These are phyloP conservation scores for Leucaena leucocephala DNA, from an alignment of 306 rosid genomes.

Conservation along the genomic window DNA sequence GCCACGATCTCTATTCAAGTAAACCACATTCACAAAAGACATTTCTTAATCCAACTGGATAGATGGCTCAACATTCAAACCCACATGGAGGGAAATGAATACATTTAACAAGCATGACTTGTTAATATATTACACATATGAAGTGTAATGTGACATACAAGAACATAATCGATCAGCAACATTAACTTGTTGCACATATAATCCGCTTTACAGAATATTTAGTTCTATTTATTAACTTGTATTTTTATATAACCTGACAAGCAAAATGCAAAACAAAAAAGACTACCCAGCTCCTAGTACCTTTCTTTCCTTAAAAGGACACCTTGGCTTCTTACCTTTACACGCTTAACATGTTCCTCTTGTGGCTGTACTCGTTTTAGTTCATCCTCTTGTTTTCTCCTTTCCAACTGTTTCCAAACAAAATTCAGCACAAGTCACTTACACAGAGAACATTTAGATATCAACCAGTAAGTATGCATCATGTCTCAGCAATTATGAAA, in stretches of 20 bases:
- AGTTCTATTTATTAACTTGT: not conserved
- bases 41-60: not conserved
- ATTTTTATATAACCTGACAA: not conserved
- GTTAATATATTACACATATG: not conserved
- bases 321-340: slow-evolving; percentile 65
- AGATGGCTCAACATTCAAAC: not conserved
- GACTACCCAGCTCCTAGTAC: slow-evolving; percentile 14
- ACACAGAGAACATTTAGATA: slow-evolving; percentile 20
- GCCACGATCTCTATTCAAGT: not conserved
- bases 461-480: slow-evolving; percentile 16
- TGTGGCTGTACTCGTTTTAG: slow-evolving; percentile 89
- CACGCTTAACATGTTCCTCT: slow-evolving; percentile 88
- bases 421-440: slow-evolving; percentile 31
- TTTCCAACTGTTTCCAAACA: slow-evolving; percentile 72
- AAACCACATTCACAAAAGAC: slow-evolving; percentile 17
- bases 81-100: slow-evolving; percentile 19
- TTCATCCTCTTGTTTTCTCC: slow-evolving; percentile 96
- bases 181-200: not conserved
- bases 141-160: slow-evolving; percentile 3
- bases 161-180: slow-evolving; percentile 5
- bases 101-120: slow-evolving; percentile 6
- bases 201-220: not conserved
- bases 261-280: slow-evolving; percentile 1
- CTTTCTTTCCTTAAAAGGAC: slow-evolving; percentile 19
- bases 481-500: slow-evolving; percentile 33